A percentile compares a stretch with the other conserved stretches of the same genome.
Evolutionary conservation across 257 asterid genomes (phyloP).

Genomic region (Parsonsia alboflavescens): DNA sequence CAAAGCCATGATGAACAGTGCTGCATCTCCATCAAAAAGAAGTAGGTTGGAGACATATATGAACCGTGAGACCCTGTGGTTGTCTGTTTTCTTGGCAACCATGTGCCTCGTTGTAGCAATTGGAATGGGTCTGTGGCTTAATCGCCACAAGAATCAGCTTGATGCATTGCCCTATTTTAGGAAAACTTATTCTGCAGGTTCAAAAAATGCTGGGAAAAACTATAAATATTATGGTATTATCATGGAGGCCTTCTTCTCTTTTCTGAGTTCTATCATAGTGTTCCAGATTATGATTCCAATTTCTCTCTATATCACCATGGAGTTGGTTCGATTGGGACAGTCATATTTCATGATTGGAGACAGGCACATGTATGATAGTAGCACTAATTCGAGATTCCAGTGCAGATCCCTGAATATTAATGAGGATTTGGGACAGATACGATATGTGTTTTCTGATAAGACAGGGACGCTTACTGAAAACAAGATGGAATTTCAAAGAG

Average conservation of each 20-base stretch:
- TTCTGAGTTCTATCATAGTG: constrained; percentile 91
- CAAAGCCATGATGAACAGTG: constrained; percentile 95
- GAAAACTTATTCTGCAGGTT: constrained; percentile 51
- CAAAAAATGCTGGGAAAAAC: constrained; percentile 46
- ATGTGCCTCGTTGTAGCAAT: constrained; percentile 84
- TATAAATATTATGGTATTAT: constrained; percentile 85
- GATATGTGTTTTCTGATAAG: constrained; percentile 88
- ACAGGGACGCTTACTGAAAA: constrained; percentile 97
- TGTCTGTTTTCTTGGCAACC: constrained; percentile 75
- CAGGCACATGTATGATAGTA: constrained; percentile 67
- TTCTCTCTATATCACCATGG: constrained; percentile 97
- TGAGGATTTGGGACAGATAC: constrained; percentile 97
- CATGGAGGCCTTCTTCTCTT: constrained; percentile 87
- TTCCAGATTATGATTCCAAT: constrained; percentile 99
- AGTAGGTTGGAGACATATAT: constrained; percentile 93
- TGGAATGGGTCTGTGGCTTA: constrained; percentile 93
- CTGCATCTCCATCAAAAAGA: constrained; percentile 83
- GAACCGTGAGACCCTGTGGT: constrained; percentile 94
- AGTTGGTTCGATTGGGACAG: constrained; percentile 96
- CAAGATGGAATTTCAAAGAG: constrained; percentile 94
- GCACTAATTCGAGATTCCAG: constrained; percentile 82
- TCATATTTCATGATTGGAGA: constrained; percentile 98
- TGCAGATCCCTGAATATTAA: constrained; percentile 98
- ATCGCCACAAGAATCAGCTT: constrained; percentile 57
- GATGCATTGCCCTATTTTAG: constrained; percentile 85